Conservation (phyloP, 176 grass and related monocot species). For the Eragrostis nindensis region DNA sequence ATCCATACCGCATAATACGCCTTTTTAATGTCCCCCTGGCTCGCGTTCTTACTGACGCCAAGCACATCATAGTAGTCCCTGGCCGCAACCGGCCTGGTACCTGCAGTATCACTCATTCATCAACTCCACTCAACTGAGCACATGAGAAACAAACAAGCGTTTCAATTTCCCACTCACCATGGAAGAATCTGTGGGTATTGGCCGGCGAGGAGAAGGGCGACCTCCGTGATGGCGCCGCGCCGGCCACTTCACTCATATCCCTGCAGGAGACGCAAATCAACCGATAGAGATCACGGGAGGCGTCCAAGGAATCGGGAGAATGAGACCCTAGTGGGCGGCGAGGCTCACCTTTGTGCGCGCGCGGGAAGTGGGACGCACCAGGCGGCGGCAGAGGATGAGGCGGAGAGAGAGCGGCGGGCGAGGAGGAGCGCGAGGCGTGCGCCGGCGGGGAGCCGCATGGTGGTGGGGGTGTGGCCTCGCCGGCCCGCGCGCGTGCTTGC, state of each 20-base stretch:
- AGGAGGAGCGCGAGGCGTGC: conserved; percentile 56
- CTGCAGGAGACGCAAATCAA: conserved; percentile 11
- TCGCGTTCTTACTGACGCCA: conserved; percentile 74
- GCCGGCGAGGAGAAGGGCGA: conserved; percentile 37
- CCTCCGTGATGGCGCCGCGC: conserved; percentile 18
- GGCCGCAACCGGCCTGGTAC: conserved; percentile 55
- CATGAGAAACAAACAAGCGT: neutral
- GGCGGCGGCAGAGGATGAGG: conserved; percentile 10
- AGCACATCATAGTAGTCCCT: conserved; percentile 88
- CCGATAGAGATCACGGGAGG: neutral
- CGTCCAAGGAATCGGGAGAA: conserved; percentile 30
- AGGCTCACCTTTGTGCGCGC: conserved; percentile 42
- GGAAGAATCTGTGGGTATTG: conserved; percentile 41
- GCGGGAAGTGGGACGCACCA: neutral
- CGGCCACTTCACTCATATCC: neutral
- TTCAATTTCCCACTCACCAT: conserved; percentile 28
- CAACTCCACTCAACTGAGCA: neutral
- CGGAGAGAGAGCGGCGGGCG: conserved; percentile 48
- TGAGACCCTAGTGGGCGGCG: neutral
- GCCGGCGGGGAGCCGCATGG: conserved; percentile 57
- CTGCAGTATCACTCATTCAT: conserved; percentile 41
- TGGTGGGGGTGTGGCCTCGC: conserved; percentile 30
- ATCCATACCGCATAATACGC: conserved; percentile 76
- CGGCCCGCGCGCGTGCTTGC: conserved; percentile 34
- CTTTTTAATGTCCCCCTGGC: conserved; percentile 78